Base-by-base conservation (phyloP, 805 yeast species). In the Nakazawaea peltata region DNA sequence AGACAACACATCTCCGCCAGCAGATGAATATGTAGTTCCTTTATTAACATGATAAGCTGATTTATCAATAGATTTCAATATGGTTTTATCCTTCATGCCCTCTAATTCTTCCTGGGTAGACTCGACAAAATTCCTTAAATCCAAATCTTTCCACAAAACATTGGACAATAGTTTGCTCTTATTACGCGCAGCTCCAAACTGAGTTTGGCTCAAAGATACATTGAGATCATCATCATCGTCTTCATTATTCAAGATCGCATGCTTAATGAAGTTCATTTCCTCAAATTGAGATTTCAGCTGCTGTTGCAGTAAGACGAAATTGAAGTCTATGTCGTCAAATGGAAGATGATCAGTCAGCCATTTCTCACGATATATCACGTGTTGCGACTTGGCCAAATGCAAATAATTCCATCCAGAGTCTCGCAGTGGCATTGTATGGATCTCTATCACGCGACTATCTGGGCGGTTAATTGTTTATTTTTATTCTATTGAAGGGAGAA, bases 261-360 rank as follows among this genome's bases (percentile, higher is more conserved):
- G 33, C 16, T 37, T 37, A 28, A 37, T 29, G 19, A 37, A 37
- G 19, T 37, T 37, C 12, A 29, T 26, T n/a, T 19, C 18, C 21
- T 37, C 34, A 21, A 37, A 37, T 22, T 33, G 36, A 16, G 17
- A 17, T 16, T 28, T 24, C 24, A 33, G 41, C 28, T 37, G 41
- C 19, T 37, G 41, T 30, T 33, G 33, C 26, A 25, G 18, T n/a
- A 32, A 18, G 7, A 37, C 30, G 13, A 26, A 26, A 21, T 32
- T 14, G 19, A 37, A 30, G 14, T 55, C 61, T 2, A 57, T 47
- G 29, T 56, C 62, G 30, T 57, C 62, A 41, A 42, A 56, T 2
- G 53, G 51, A 13, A 56, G 36, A 18, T 37, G 44, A 26, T 55
- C 59, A 4, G 41, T 30, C 7, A 51, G 52, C 63, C 62, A 58